These are phyloP conservation scores for Tubosaeta sp. DNA, from an alignment of 768 basidiomycete genomes.

Conservation along the genomic window DNA sequence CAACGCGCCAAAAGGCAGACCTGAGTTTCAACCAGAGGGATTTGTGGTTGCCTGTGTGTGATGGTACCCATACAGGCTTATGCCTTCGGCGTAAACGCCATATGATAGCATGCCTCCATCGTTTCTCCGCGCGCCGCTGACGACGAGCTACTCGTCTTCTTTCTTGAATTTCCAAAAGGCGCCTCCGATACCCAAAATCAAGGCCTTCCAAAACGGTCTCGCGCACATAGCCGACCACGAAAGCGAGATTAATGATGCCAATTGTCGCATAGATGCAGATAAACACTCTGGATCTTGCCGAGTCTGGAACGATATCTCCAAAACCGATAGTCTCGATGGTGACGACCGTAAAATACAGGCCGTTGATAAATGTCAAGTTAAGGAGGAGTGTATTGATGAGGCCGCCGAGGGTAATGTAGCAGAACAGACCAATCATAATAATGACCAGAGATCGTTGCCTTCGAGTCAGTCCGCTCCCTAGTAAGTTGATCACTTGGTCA, in stretches of 20 bases:
- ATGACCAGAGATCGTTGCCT: slow-evolving; percentile 80
- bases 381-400: slow-evolving; percentile 51
- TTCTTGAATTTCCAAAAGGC: slow-evolving; percentile 43
- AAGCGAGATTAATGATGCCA: slow-evolving; percentile 60
- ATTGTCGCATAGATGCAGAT: slow-evolving; percentile 52
- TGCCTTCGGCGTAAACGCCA: slow-evolving; percentile 53
- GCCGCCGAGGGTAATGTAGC: slow-evolving; percentile 71
- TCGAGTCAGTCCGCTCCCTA: slow-evolving; percentile 75
- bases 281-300: slow-evolving; percentile 53
- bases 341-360: slow-evolving; percentile 73
- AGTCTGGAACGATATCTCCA: slow-evolving; percentile 64
- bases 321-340: slow-evolving; percentile 73
- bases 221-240: slow-evolving; percentile 60
- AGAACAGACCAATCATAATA: slow-evolving; percentile 67
- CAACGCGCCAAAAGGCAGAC: slow-evolving; percentile 3
- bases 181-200: slow-evolving; percentile 58
- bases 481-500: not conserved
- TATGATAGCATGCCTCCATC: slow-evolving; percentile 62
- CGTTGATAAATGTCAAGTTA: slow-evolving; percentile 60
- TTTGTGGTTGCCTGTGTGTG: slow-evolving; percentile 15
- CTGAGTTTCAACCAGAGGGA: slow-evolving; percentile 10
- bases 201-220: slow-evolving; percentile 72
- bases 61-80: slow-evolving; percentile 51
- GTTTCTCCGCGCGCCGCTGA: slow-evolving; percentile 42
- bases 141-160: slow-evolving; percentile 40